Conservation (phyloP, 2,329 filamentous ascomycete genomes). For the Thelonectria blattea region DNA sequence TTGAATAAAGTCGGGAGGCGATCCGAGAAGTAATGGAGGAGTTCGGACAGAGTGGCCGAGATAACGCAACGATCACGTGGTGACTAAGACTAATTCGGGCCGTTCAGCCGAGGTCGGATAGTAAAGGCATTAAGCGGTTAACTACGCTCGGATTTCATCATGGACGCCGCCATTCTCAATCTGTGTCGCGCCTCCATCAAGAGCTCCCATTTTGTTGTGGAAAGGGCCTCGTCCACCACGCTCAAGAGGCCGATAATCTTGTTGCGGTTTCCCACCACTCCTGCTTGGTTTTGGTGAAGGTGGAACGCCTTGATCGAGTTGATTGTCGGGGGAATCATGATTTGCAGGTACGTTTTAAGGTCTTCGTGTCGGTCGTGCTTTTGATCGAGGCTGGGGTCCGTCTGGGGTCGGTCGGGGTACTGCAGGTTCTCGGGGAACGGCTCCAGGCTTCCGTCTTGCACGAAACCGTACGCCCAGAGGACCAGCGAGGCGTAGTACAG, state of each 20-base stretch:
- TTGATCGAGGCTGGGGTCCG: slow-evolving; percentile 4
- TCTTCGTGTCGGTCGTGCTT: slow-evolving; percentile 36
- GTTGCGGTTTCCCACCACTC: slow-evolving; percentile 37
- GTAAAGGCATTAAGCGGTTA: neutral
- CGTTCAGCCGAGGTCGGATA: slow-evolving; percentile 5
- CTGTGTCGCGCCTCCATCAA: slow-evolving; percentile 36
- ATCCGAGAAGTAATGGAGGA: slow-evolving; percentile 9
- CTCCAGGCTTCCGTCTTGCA: slow-evolving; percentile 38
- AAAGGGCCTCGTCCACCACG: slow-evolving; percentile 36
- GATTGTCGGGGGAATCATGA: slow-evolving; percentile 39
- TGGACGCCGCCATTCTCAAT: slow-evolving; percentile 35
- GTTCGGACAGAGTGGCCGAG: slow-evolving; percentile 18
- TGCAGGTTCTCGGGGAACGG: slow-evolving; percentile 37
- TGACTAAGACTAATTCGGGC: neutral
- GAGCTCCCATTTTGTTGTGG: slow-evolving; percentile 36
- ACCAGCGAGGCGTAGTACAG: slow-evolving; percentile 38
- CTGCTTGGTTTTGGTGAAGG: slow-evolving; percentile 38
- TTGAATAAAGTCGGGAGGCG: slow-evolving; percentile 5
- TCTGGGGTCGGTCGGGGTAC: slow-evolving; percentile 31
- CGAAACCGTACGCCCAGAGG: slow-evolving; percentile 37
- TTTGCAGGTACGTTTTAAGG: slow-evolving; percentile 37
- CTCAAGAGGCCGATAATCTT: slow-evolving; percentile 37
- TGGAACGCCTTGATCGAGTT: slow-evolving; percentile 39
- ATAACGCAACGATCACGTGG: slow-evolving; percentile 12
- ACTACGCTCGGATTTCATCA: slow-evolving; percentile 31